These are phyloP conservation scores for Corchorus olitorius DNA, from an alignment of 345 rosid species.

Conservation along the genomic window DNA sequence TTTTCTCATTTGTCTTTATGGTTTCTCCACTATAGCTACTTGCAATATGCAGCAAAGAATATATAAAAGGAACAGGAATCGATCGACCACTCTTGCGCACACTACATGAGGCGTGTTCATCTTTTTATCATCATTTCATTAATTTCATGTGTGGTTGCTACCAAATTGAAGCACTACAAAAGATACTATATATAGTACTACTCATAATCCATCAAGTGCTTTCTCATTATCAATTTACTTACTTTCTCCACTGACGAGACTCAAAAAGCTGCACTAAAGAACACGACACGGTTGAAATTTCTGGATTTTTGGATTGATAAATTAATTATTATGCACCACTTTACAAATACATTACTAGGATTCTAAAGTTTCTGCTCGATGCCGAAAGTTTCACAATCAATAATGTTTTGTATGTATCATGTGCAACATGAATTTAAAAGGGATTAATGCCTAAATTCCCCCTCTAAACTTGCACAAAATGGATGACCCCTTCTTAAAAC, in stretches of 20 bases:
- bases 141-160: background rate
- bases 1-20: background rate
- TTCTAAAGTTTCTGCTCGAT: no score
- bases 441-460: no score
- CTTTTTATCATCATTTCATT: background rate
- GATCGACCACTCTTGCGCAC: no score
- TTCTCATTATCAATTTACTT: background rate
- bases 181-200: no score
- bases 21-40: background rate
- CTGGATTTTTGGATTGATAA: no score
- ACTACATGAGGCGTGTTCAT: background rate
- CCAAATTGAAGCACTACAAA: background rate
- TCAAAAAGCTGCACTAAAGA: background rate
- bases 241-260: background rate
- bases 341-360: no score
- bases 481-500: no score
- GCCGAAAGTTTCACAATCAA: no score
- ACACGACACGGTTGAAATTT: background rate
- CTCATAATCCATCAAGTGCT: background rate
- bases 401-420: no score
- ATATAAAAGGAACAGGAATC: background rate
- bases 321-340: no score
- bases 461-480: no score
- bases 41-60: background rate
- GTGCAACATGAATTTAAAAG: no score